phyloP scores from a whole-genome alignment of 129 eudicot species.

The Tagetes patula region DNA sequence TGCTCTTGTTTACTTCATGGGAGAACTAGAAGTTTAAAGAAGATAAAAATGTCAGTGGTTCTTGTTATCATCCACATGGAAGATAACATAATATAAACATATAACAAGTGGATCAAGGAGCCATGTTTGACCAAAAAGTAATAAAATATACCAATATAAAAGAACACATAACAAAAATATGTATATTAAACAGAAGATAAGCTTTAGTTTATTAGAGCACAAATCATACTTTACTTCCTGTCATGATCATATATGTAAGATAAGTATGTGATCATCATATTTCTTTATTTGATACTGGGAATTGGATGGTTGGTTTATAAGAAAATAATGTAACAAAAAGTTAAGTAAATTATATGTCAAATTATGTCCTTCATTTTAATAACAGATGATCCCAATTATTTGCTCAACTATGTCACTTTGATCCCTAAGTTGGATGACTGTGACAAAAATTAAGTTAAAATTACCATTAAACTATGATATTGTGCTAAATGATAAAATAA shows the following conservation, averaged over 20 bases:
- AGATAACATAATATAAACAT: background rate
- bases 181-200: slow-evolving; percentile 6
- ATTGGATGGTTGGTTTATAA: too few relatives aligned
- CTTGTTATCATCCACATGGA: background rate
- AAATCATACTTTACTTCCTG: background rate
- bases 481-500: too few relatives aligned
- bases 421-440: too few relatives aligned
- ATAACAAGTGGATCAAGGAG: slow-evolving; percentile 20
- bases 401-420: too few relatives aligned
- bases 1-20: slow-evolving; percentile 2
- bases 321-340: too few relatives aligned
- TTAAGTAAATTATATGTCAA: too few relatives aligned
- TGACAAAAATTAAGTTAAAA: too few relatives aligned
- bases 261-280: too few relatives aligned
- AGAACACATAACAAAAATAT: background rate
- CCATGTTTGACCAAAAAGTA: slow-evolving; percentile 27
- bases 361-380: too few relatives aligned
- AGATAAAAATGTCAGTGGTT: background rate
- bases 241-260: background rate
- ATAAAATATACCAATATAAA: background rate
- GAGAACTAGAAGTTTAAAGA: background rate
- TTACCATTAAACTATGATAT: too few relatives aligned
- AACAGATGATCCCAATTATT: too few relatives aligned
- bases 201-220: background rate
- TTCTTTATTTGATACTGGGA: too few relatives aligned